Percentiles rank a stretch among this genome's conserved stretches.
phyloP scores from a whole-genome alignment of 805 yeast species.

The Metschnikowia aberdeeniae region DNA sequence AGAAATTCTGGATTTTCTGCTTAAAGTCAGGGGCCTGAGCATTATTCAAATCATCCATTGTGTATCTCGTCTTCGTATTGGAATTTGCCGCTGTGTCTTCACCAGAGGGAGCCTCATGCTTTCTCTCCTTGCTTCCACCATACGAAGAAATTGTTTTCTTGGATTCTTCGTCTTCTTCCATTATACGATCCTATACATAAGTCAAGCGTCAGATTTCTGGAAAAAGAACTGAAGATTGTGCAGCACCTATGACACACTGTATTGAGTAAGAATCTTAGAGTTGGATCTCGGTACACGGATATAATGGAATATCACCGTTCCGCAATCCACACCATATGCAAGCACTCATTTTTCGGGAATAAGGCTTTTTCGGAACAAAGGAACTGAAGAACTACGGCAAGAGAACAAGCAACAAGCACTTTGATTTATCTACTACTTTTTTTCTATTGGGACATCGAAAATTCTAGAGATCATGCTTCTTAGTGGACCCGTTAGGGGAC shows the following conservation, averaged over 20 bases:
- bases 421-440: neutral
- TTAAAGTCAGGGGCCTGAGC: slow-evolving; percentile 13
- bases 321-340: slow-evolving; percentile 2
- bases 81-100: slow-evolving; percentile 2
- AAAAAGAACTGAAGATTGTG: neutral
- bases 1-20: slow-evolving; percentile 12
- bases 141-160: slow-evolving; percentile 1
- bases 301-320: slow-evolving; percentile 2
- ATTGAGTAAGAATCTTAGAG: neutral
- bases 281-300: slow-evolving; percentile 3
- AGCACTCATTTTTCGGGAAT: slow-evolving; percentile 1
- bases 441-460: neutral
- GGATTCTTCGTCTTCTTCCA: slow-evolving; percentile 6
- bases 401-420: neutral
- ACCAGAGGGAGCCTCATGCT: neutral
- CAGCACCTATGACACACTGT: neutral
- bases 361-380: neutral
- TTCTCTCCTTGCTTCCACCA: slow-evolving; percentile 4
- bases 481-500: too few species aligned
- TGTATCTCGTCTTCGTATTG: slow-evolving; percentile 2
- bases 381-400: neutral
- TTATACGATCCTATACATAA: slow-evolving; percentile 1
- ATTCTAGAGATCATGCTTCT: too few species aligned
- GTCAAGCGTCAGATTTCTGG: neutral
- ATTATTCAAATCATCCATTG: slow-evolving; percentile 12